Base-by-base conservation (phyloP, 1,284 basidiomycete genomes). In the Ganoderma lucidum region DNA sequence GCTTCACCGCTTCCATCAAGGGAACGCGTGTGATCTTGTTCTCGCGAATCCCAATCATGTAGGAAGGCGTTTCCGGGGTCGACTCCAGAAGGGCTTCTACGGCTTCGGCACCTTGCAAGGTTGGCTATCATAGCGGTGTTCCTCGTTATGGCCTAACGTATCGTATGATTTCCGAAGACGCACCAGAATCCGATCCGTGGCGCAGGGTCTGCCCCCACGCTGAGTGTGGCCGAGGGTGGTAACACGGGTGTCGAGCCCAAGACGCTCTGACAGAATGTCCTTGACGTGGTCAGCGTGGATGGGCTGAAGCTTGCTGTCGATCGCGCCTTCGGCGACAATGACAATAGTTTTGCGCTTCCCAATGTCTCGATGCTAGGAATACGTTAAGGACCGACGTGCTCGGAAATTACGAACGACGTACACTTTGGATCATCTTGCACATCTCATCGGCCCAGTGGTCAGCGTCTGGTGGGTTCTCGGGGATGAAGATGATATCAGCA, bases 151-250 rank as follows among this genome's bases (percentile, higher is more conserved):
- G 2, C 23, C 19, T 23, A 39, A 19, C 4, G 12, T 30, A 1
- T 39, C 14, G 41, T 44, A 45, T 32, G n/a, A 17, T 28, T 6
- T 10, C 19, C 17, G 28, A 58, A 58, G 28, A 76, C 88, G 76
- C 75, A 95, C 97, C 81, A 99, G 78, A 75, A 98, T 95, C 53
- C 98, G 91, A 80, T 99, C 97, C 75, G 89, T 91, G 1, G 97
- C 97, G 75, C 95, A 97, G 0, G 97, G 97, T 71, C 90, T 87
- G 6, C 97, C 97, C 67, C 97, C 97, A 72, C 97, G 90, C 80
- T 99, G 97, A 0, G 95, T 98, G 83, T 99, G 98, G 35, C 98
- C 97, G 35, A 99, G 88, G 0, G 96, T 98, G n/a, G 98, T 99
- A 9, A 99, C 97, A 68, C 98, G 87, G 0, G 97, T 97, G 81